Evolutionary conservation across 805 yeast genomes (phyloP).

Genomic region (Wickerhamiella alocasiicola): DNA sequence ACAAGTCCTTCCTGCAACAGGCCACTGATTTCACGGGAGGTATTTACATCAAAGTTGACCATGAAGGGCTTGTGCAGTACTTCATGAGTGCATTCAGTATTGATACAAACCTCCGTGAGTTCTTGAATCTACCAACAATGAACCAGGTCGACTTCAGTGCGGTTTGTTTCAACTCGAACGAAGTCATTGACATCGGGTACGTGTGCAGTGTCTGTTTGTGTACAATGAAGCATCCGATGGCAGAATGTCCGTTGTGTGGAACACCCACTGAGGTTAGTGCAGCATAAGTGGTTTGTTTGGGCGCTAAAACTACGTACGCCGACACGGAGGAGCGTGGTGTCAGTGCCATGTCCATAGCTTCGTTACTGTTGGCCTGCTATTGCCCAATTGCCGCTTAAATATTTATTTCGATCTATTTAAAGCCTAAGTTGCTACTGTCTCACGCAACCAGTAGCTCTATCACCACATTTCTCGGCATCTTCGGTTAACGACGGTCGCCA

Average conservation of each 20-base stretch:
- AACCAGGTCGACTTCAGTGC: conserved; percentile 87
- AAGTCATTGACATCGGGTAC: conserved; percentile 81
- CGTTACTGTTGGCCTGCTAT: no score
- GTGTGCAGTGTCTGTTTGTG: conserved; percentile 94
- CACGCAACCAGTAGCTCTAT: no score
- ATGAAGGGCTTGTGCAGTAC: conserved; percentile 70
- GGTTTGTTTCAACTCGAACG: conserved; percentile 83
- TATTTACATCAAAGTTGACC: conserved; percentile 55
- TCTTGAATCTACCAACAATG: conserved; percentile 68
- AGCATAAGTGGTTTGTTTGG: no score
- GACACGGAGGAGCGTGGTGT: no score
- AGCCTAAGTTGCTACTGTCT: no score
- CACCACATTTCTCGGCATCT: no score
- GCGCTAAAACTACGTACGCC: no score
- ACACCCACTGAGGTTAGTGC: neutral
- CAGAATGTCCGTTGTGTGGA: conserved; percentile 69
- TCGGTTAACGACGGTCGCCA: no score
- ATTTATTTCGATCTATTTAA: no score
- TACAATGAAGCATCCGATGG: conserved; percentile 40
- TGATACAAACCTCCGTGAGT: conserved; percentile 71
- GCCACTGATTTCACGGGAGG: conserved; percentile 94
- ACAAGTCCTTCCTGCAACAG: conserved; percentile 81
- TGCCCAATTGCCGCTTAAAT: no score
- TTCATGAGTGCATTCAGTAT: conserved; percentile 69
- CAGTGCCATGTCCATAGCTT: no score